These are phyloP conservation scores for Ochetophila trinervis DNA, from an alignment of 306 rosid genomes.

Conservation along the genomic window DNA sequence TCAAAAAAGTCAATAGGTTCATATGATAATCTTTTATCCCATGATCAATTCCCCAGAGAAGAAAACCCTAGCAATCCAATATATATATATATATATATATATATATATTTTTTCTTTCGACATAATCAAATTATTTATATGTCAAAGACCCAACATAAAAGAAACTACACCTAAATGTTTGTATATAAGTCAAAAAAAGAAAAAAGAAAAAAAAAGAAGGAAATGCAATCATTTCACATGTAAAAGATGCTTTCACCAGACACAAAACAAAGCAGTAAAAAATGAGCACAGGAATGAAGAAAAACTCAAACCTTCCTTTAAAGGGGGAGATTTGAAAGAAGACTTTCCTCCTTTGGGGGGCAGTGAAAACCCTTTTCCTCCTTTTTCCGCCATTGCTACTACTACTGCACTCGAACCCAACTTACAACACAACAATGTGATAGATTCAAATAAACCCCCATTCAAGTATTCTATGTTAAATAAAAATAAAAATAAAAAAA, in stretches of 20 bases:
- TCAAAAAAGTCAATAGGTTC: too few species aligned
- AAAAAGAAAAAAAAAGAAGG: too few species aligned
- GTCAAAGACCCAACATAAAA: too few species aligned
- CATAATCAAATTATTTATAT: too few species aligned
- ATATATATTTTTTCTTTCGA: too few species aligned
- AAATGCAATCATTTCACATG: neutral
- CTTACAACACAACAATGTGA: conserved; percentile 8
- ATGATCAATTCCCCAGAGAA: too few species aligned
- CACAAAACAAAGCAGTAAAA: neutral
- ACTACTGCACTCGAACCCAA: conserved; percentile 28
- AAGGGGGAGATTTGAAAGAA: conserved; percentile 29
- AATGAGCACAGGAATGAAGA: neutral
- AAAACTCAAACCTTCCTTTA: conserved; percentile 33
- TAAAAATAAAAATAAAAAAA: too few species aligned
- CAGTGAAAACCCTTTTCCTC: conserved; percentile 52
- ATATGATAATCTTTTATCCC: too few species aligned
- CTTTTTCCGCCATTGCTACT: conserved; percentile 60
- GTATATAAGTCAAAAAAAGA: too few species aligned
- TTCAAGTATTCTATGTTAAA: neutral
- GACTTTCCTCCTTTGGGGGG: conserved; percentile 26
- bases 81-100: too few species aligned
- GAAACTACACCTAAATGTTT: too few species aligned
- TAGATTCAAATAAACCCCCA: neutral
- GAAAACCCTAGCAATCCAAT: too few species aligned
- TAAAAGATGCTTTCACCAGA: neutral